Base-by-base conservation (phyloP, 345 rosid species). In the Rubroshorea leprosula region DNA sequence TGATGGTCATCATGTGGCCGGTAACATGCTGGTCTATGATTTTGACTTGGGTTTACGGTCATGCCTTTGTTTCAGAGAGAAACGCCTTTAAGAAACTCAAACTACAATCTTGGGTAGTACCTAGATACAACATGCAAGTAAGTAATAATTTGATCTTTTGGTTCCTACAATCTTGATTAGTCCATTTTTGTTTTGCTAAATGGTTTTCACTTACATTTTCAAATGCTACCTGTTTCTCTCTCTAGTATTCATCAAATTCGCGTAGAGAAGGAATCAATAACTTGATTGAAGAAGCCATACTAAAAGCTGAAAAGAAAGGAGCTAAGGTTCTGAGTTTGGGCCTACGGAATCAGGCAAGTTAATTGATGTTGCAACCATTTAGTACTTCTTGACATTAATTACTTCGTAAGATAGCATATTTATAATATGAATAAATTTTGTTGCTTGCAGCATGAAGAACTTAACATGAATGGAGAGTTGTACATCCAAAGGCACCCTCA, bases 81-180 rank as follows among this genome's bases (percentile, higher is more conserved):
- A 68, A 67, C 50, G 16, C 49, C 47, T 63, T 79, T 60, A 54
- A 68, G 6, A 62, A 65, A 7, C 66, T 79, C 47, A 68, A 43
- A 23, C 53, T 68, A 39, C 79, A 76, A 49, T 51, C 79, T 17
- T 79, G 84, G 80, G 71, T 76, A 5, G 29, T 79, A 7, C 84
- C 84, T 1, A 63, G 69, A 44, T 73, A 46, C 70, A 65, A 27
- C 0, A 31, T 49, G 8, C 84, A 73, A 47, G 83, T 76, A 59
- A 17, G 58, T 18, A 4, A 3, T 47, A 17, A n/a, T 19, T 47
- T 47, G 19, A 16, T 47, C 22, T 5, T 47, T 18, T 11, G 4
- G 4, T 8, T 27, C 31, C 31, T 27, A n/a, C n/a, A n/a, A n/a
- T n/a, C n/a, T n/a, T n/a, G n/a, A n/a, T n/a, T n/a, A n/a, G n/a